Base-by-base conservation (phyloP, 345 rosid species). In the Hibiscus syriacus region DNA sequence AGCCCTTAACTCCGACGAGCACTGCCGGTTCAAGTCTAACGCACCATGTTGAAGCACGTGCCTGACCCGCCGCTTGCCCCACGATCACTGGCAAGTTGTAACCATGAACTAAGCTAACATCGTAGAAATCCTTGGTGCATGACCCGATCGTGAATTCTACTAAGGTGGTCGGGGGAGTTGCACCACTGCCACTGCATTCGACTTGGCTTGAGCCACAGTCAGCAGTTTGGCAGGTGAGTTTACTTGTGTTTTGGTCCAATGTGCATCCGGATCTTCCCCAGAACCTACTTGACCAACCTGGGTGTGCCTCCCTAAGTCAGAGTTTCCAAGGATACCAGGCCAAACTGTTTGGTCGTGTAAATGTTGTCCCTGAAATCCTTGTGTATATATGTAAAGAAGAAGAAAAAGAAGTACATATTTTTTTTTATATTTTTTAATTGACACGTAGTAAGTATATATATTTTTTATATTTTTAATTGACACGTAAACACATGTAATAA, bases 261-360 rank as follows among this genome's bases (percentile, higher is more conserved):
- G 82, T 62, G 74, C 96, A 89, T 5, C 80, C 79, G 5, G 90
- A 85, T 58, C 96, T 64, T 30, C 80, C 96, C 96, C 96, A 89
- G 71, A 86, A 73, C 41, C 96, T 80, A 45, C 96, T 92, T 4
- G 88, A 86, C 96, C 96, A 89, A 46, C 76, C 69, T 1, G 87
- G 68, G 0, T 88, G 90, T 29, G 83, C 79, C 78, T 63, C 1
- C 82, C 82, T 52, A 80, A 48, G 46, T 49, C 75, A 14, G 77
- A 50, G 70, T 82, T 89, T 27, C 90, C 90, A n/a, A 89, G 83
- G 34, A 83, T 76, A 1, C 96, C 96, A 0, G 96, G 92, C 96
- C 96, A 89, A 34, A 89, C 81, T 13, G 87, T 77, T 75, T 80
- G 79, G 64, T 77, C 79, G 11, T 4, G 84, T 84, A 52, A 89